Base-by-base conservation (phyloP, 1,284 basidiomycete species). In the Gymnopus androsaceus region DNA sequence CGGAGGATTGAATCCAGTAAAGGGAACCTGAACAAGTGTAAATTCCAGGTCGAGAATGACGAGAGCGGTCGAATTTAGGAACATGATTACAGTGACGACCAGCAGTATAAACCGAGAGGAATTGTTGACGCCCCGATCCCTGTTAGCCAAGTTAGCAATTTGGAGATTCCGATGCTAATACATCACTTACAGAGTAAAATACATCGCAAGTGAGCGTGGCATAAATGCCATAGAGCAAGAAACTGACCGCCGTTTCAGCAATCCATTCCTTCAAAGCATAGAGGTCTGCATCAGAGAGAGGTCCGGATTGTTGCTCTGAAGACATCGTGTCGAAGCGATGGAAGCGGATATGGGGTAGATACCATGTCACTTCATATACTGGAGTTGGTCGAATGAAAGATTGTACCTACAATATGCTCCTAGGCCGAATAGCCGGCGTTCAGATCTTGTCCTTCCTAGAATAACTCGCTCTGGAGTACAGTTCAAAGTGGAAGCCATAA, bases 171-270 rank as follows among this genome's bases (percentile, higher is more conserved):
- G 15, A 15, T 17, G 38, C 14, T 19, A 25, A n/a, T 27, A 6
- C 8, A 19, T 9, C 3, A 30, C 47, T n/a, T 17, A 49, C 47
- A 49, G 23, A 36, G 36, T 21, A 19, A 49, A 27, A 49, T 36
- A 49, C 11, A 31, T 36, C 4, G 47, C 47, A 49, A 23, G 47
- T 36, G 25, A 49, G 25, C 23, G 47, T 49, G 4, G 36, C 33
- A 36, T 49, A 49, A 6, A 49, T 31, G 9, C 47, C 47, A 31
- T 49, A 49, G 25, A 49, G 47, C 21, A 34, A 36, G 36, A 23
- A 49, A 33, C 31, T 11, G 15, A 49, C 33, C 3, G 47, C 47
- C 14, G 21, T 27, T 12, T 36, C 36, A 19, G 30, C 31, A 19
- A 49, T 49, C 47, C 47, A 49, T 19, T 21, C 19, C 9, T 21